phyloP scores from a whole-genome alignment of 2,329 filamentous ascomycete species.

The Domatiomyces catenatus region DNA sequence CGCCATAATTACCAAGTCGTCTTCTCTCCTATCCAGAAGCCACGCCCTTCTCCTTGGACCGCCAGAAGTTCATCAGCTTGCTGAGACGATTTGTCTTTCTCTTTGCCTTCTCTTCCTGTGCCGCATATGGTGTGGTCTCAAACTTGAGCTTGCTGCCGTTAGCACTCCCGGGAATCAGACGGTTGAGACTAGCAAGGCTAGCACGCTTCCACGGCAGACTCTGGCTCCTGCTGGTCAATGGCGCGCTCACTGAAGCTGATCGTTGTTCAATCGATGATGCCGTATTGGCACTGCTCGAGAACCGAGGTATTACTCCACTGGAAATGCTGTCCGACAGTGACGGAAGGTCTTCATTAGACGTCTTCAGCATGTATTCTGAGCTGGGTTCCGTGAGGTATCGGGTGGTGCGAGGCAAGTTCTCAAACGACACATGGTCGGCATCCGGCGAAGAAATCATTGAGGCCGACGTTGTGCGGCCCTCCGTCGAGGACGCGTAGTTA shows the following conservation, averaged over 20 bases:
- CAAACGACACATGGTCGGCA: constrained; percentile 26
- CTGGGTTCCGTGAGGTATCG: constrained; percentile 21
- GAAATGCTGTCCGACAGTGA: constrained; percentile 36
- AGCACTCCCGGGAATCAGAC: constrained; percentile 28
- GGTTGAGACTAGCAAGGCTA: constrained; percentile 34
- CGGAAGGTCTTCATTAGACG: constrained; percentile 34
- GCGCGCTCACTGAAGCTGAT: constrained; percentile 29
- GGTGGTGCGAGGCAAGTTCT: constrained; percentile 26
- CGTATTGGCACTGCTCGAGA: constrained; percentile 29
- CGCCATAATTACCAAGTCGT: neutral
- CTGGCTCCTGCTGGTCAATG: constrained; percentile 24
- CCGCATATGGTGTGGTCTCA: constrained; percentile 24
- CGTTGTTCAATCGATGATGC: constrained; percentile 28
- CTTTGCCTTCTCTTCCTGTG: constrained; percentile 23
- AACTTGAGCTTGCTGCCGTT: constrained; percentile 25
- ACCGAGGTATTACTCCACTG: constrained; percentile 28
- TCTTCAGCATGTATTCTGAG: constrained; percentile 24
- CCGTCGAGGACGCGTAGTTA: constrained; percentile 23
- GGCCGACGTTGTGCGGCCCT: constrained; percentile 24
- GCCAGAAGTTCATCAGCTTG: constrained; percentile 36
- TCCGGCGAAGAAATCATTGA: constrained; percentile 33
- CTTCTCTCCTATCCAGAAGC: neutral
- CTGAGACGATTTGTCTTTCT: constrained; percentile 32
- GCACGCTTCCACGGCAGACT: constrained; percentile 27
- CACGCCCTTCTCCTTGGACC: constrained; percentile 28